A percentile compares a stretch with the other conserved stretches of the same genome.
phyloP scores from a whole-genome alignment of 805 yeast genomes.

The Metschnikowia santaceciliae region DNA sequence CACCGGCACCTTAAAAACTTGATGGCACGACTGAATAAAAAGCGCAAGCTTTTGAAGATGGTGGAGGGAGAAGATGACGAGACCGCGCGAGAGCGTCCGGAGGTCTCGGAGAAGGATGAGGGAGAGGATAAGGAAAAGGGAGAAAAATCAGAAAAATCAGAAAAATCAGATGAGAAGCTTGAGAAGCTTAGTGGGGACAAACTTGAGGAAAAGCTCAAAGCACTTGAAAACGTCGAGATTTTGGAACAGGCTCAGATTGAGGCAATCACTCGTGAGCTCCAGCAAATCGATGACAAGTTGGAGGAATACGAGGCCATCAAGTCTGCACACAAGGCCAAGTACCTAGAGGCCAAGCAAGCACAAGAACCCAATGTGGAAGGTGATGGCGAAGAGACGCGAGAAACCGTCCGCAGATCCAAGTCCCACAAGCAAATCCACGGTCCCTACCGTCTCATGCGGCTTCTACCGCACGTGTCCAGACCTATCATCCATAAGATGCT shows the following conservation, averaged over 20 bases:
- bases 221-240: constrained; percentile 23
- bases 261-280: constrained; percentile 29
- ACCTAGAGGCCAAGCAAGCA: constrained; percentile 18
- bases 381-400: constrained; percentile 7
- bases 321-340: constrained; percentile 32
- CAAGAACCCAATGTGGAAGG: constrained; percentile 8
- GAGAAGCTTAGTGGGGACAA: constrained; percentile 11
- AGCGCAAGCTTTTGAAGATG: constrained; percentile 25
- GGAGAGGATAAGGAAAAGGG: constrained; percentile 2
- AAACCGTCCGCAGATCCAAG: constrained; percentile 27
- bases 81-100: constrained; percentile 4
- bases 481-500: constrained; percentile 69
- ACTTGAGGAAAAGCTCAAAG: constrained; percentile 20
- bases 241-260: constrained; percentile 31
- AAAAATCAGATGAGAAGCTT: constrained; percentile 2
- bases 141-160: not conserved
- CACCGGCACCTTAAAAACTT: constrained; percentile 54
- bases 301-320: constrained; percentile 36
- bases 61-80: constrained; percentile 11
- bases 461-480: constrained; percentile 79
- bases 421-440: constrained; percentile 65
- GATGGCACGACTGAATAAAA: constrained; percentile 40
- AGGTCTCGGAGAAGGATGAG: constrained; percentile 4
- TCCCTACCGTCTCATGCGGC: constrained; percentile 75
- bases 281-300: constrained; percentile 34